Base-by-base conservation (phyloP, 2,329 filamentous ascomycete species). In the Beauveria sp. region DNA sequence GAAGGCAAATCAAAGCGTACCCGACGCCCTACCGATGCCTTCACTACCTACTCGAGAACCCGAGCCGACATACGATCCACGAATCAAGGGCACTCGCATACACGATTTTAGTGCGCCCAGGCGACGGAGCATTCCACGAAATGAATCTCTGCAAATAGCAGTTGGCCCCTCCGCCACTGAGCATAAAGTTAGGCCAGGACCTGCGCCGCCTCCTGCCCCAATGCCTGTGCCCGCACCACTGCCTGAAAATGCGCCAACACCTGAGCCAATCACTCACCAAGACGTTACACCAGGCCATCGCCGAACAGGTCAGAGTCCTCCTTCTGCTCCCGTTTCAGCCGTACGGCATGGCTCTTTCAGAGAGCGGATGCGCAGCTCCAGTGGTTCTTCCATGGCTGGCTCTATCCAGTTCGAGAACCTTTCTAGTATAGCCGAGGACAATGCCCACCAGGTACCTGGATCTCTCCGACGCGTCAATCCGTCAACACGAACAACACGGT, bases 91-190 rank as follows among this genome's bases (percentile, higher is more conserved):
- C 48, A 86, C 79, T 6, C 74, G 76, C 55, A 78, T 84, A 50
- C 84, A 86, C 68, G 83, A 82, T 69, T 85, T 84, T 64, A 84
- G 81, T 65, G 81, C 79, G 0, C 82, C 81, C 5, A 74, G 80
- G 55, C 78, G 77, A 24, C 58, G 58, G 22, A 60, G 51, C 5
- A 41, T 54, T 16, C 58, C 41, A 1, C 50, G 58, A 34, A 60
- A 41, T 26, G 50, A 55, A 14, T 47, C 50, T 26, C 6, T 40
- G 18, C 58, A 59, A 30, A 14, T 26, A 26, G 12, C 10, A 24
- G 18, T 40, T 6, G 18, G n/a, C 14, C 56, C 40, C 12, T 16
- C 48, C 7, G 12, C 12, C 37, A n/a, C 56, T n/a, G 48, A 52
- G n/a, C 24, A 53, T 43, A 48, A 59, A 20, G 24, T 20, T 8